Evolutionary conservation across 495 filamentous ascomycete species (phyloP).

Genomic region (Penicillium alfredii): DNA sequence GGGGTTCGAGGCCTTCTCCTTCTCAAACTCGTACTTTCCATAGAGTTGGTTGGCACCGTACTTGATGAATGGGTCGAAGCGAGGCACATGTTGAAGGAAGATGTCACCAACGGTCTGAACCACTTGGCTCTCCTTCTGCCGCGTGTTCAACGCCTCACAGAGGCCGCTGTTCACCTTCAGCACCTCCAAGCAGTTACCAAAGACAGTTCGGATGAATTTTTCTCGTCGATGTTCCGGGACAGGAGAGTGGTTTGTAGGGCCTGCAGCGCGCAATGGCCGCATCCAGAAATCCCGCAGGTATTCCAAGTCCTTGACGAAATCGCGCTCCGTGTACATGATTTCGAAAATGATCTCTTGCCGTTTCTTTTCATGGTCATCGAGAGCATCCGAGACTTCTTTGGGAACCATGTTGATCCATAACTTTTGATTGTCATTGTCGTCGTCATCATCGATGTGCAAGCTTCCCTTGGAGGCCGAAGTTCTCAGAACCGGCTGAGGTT

Average conservation of each 20-base stretch:
- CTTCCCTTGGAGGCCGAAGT: conserved; percentile 73
- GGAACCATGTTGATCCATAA: conserved; percentile 99
- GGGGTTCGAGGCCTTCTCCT: conserved; percentile 82
- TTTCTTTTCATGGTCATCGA: conserved; percentile 90
- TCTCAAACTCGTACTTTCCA: conserved; percentile 97
- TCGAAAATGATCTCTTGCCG: conserved; percentile 97
- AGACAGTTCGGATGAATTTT: conserved; percentile 87
- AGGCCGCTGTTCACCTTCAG: conserved; percentile 82
- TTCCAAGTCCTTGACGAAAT: conserved; percentile 99
- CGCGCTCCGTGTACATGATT: conserved; percentile 96
- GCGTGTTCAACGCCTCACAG: conserved; percentile 77
- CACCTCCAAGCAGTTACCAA: conserved; percentile 93
- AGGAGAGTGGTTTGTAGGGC: conserved; percentile 63
- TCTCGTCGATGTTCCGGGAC: conserved; percentile 86
- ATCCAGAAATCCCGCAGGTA: conserved; percentile 99
- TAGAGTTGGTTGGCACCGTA: conserved; percentile 96
- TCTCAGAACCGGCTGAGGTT: conserved; percentile 80
- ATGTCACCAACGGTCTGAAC: conserved; percentile 90
- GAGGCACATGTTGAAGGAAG: conserved; percentile 84
- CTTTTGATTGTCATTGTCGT: conserved; percentile 92
- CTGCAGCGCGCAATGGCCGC: conserved; percentile 69
- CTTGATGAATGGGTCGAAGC: conserved; percentile 92
- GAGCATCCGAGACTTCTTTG: conserved; percentile 85
- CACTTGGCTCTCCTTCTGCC: conserved; percentile 84
- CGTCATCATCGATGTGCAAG: conserved; percentile 68